phyloP scores from a whole-genome alignment of 2,329 filamentous ascomycete species.

The Penicillium sp. region DNA sequence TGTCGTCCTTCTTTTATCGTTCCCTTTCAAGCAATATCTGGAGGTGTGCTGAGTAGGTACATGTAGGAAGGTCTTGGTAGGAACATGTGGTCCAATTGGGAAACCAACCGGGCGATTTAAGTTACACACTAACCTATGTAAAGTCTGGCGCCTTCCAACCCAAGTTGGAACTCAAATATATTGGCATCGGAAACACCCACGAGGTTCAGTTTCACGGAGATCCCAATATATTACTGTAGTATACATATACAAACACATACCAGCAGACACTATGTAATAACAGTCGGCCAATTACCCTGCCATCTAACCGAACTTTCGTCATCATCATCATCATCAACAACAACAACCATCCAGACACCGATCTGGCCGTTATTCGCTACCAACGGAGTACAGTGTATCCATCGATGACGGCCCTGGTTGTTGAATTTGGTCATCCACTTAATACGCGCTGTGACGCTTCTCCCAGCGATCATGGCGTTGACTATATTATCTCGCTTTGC shows the following conservation, averaged over 20 bases:
- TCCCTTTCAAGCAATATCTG: neutral
- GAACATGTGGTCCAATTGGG: neutral
- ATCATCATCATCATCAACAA: slow-evolving; percentile 64
- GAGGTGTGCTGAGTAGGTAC: no score
- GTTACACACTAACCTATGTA: neutral
- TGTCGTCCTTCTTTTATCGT: neutral
- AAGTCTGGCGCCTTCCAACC: no score
- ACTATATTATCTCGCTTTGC: slow-evolving; percentile 54
- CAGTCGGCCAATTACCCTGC: slow-evolving; percentile 13
- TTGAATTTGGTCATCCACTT: slow-evolving; percentile 61
- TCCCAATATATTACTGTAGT: neutral
- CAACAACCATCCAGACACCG: slow-evolving; percentile 75
- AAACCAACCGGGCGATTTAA: neutral
- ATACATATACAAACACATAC: neutral
- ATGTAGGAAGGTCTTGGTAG: accelerated
- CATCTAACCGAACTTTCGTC: slow-evolving; percentile 12
- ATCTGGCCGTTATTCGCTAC: slow-evolving; percentile 64
- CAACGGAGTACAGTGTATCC: slow-evolving; percentile 75
- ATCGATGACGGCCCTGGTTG: slow-evolving; percentile 62
- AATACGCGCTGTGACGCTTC: slow-evolving; percentile 71
- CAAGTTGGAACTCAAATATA: neutral
- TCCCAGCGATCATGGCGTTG: slow-evolving; percentile 62
- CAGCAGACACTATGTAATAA: neutral
- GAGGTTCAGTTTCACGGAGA: neutral
- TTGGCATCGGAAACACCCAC: neutral